These are phyloP conservation scores for Chaetomiaceae sp. DNA, from an alignment of 2,329 filamentous ascomycete genomes.

Conservation along the genomic window DNA sequence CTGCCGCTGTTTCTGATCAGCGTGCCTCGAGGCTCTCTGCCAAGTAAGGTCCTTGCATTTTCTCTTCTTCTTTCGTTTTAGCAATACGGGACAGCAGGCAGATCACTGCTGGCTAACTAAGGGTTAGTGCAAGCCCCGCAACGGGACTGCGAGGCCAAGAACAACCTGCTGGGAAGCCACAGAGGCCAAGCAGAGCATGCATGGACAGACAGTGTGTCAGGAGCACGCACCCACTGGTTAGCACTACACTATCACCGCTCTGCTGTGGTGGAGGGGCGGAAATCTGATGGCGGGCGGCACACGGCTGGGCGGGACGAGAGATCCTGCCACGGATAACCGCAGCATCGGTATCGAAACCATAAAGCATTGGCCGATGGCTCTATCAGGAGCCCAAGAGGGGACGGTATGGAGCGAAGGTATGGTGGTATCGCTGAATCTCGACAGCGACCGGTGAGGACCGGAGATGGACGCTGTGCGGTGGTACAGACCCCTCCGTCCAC, in stretches of 20 bases:
- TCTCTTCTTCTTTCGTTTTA: no score
- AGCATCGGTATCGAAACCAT: background rate
- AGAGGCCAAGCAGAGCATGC: no score
- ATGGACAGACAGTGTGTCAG: no score
- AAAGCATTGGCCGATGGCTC: constrained; percentile 1
- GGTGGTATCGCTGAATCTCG: constrained; percentile 20
- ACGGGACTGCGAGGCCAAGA: background rate
- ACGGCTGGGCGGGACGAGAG: background rate
- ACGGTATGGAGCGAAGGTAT: no score
- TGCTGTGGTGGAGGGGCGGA: background rate
- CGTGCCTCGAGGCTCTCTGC: background rate
- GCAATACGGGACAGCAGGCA: no score
- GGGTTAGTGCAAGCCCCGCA: no score
- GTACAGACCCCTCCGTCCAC: background rate
- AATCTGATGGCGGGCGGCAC: background rate
- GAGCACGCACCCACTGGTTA: no score
- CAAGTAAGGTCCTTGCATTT: background rate
- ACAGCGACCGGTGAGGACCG: constrained; percentile 23
- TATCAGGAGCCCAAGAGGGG: constrained; percentile 3
- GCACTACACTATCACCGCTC: background rate
- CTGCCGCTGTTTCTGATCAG: constrained; percentile 1
- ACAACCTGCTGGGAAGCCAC: no score
- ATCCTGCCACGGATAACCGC: constrained; percentile 2
- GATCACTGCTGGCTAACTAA: no score
- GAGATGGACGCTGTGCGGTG: constrained; percentile 2